Evolutionary conservation across 164 flowering plant genomes (phyloP), one percentile per base, ranked within the genome.

Genomic region (Kingdonia uniflora): DNA sequence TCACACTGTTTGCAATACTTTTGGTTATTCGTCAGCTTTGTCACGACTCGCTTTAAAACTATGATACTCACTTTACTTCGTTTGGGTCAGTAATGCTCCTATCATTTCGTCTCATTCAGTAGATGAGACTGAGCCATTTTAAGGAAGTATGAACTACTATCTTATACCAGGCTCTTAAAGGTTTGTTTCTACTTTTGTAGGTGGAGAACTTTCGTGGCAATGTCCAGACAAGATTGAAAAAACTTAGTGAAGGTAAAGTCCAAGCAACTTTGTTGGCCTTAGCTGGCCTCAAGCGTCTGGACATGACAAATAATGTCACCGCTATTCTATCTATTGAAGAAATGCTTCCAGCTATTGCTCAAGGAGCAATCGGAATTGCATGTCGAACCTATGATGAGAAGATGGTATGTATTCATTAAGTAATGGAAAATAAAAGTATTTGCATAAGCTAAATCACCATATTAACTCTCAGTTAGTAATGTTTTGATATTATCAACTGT

Each of bases 291-390:
- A 88, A 81, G 55, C 91, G 99, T 13, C 67, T 89, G 42, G 71
- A 68, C 55, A 84, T 89, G 97, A 84, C 92, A 0, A 87, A 89
- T 44, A 79, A 75, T 61, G 95, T 89, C 19, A 66, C 95, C 52
- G 70, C 89, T 2, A 73, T 82, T 56, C 75, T 94, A n/a, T 69
- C 95, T 20, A 65, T 85, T 42, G 95, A 94, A 50, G 99, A 94
- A 61, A 89, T 94, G 97, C 92, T 89, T 59, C 99, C 97, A 25
- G 99, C 99, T 53, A 89, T 94, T 66, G 99, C 99, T 56, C 97
- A 94, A 74, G 99, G 99, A 37, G 99, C 99, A 6, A 94, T 94
- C 52, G 99, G 99, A 54, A 94, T 94, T 58, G 99, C 99, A 2
- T 89, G 99, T 61, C 74, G 95, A 65, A 78, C 71, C 41, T 61